Conservation (phyloP, 176 grass and related monocot genomes). For the Triticum turgidum region DNA sequence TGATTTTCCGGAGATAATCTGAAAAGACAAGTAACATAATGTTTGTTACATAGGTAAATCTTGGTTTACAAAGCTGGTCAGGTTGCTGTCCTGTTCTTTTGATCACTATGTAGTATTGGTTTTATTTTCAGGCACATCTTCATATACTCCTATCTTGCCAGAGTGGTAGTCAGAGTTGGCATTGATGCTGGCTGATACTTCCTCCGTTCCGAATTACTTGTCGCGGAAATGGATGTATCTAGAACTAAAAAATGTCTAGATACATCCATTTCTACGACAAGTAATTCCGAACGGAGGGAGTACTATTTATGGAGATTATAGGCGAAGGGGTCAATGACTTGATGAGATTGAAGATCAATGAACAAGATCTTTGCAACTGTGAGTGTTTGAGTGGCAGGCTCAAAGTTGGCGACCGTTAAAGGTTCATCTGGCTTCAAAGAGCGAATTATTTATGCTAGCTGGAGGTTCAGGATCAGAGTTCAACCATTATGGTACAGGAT, state of each 20-base stretch:
- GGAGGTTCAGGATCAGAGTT: constrained; percentile 1
- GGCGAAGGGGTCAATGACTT: not conserved
- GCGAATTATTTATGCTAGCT: not conserved
- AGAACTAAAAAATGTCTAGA: too few species aligned
- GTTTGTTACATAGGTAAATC: not conserved
- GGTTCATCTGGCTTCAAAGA: not conserved
- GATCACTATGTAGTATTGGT: not conserved
- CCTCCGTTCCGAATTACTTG: too few species aligned
- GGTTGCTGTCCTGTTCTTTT: not conserved
- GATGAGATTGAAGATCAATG: not conserved
- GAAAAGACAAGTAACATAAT: constrained; percentile 15
- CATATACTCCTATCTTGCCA: not conserved
- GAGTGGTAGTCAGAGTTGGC: not conserved
- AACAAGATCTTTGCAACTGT: not conserved
- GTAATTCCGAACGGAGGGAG: too few species aligned
- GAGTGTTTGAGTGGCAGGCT: not conserved
- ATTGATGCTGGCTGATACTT: not conserved
- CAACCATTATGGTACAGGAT: not conserved
- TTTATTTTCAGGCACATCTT: not conserved
- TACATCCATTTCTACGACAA: too few species aligned
- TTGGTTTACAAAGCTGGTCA: not conserved
- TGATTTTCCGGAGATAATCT: constrained; percentile 99
- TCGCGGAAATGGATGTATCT: too few species aligned
- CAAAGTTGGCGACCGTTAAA: not conserved
- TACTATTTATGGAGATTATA: not conserved